phyloP scores from a whole-genome alignment of 2,329 filamentous ascomycete genomes.

The Paraphaeosphaeria sporulosa region DNA sequence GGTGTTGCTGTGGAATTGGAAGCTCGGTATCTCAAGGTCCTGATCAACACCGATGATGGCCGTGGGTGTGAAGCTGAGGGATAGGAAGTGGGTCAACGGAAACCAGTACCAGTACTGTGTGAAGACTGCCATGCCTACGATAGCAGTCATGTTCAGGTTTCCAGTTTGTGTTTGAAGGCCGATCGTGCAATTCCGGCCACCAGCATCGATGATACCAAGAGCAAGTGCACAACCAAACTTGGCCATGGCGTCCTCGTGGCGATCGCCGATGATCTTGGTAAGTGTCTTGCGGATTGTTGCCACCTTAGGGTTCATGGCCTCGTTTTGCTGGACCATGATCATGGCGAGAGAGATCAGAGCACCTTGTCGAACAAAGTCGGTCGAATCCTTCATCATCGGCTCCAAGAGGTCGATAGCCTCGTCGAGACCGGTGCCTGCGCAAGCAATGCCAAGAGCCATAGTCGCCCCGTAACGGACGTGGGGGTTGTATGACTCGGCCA shows the following conservation, averaged over 20 bases:
- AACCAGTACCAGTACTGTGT: constrained; percentile 99
- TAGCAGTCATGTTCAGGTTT: constrained; percentile 97
- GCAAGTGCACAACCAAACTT: constrained; percentile 96
- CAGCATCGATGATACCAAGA: constrained; percentile 95
- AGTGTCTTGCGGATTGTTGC: constrained; percentile 88
- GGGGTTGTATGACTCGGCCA: constrained; percentile 98
- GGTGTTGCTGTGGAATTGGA: constrained; percentile 96
- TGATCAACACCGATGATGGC: constrained; percentile 94
- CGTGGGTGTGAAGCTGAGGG: constrained; percentile 94
- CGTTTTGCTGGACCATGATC: constrained; percentile 99
- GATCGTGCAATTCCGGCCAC: constrained; percentile 97
- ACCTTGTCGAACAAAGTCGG: constrained; percentile 97
- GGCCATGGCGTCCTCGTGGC: constrained; percentile 98
- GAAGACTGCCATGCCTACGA: constrained; percentile 97
- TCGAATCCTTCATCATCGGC: constrained; percentile 99
- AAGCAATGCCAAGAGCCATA: constrained; percentile 98
- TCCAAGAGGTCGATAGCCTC: constrained; percentile 97
- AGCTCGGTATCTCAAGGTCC: constrained; percentile 88
- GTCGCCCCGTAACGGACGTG: constrained; percentile 97
- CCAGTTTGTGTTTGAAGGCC: constrained; percentile 97
- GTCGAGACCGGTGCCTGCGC: constrained; percentile 92
- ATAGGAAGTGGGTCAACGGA: constrained; percentile 96
- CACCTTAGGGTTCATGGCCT: constrained; percentile 98
- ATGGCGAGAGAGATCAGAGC: constrained; percentile 93
- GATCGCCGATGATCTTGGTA: constrained; percentile 90